A percentile compares a stretch with the other conserved stretches of the same genome.
Conservation (phyloP, 176 grass and related monocot species). For the Oryza officinalis region DNA sequence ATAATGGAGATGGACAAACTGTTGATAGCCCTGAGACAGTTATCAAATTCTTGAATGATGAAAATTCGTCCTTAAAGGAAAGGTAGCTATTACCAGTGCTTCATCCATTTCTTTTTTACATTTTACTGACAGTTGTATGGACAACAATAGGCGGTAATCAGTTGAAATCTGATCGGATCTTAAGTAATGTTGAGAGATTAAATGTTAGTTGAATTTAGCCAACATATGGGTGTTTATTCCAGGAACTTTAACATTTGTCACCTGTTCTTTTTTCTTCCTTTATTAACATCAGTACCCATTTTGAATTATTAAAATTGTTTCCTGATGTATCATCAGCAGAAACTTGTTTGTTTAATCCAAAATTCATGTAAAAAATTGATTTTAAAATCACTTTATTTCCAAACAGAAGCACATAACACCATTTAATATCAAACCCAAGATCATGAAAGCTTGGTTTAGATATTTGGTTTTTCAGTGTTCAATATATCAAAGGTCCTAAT, state of each 20-base stretch:
- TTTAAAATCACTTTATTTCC: neutral
- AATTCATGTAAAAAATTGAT: neutral
- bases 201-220: neutral
- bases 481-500: neutral
- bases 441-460: neutral
- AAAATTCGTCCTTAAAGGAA: slow-evolving; percentile 68
- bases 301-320: neutral
- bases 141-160: neutral
- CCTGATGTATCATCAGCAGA: neutral
- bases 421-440: neutral
- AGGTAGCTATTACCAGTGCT: slow-evolving; percentile 42
- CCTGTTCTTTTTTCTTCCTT: neutral
- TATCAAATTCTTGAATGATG: slow-evolving; percentile 63
- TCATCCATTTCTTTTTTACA: slow-evolving; percentile 11
- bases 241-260: neutral
- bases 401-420: neutral
- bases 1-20: slow-evolving; percentile 24
- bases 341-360: neutral
- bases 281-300: neutral
- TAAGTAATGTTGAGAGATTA: neutral
- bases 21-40: slow-evolving; percentile 35
- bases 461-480: neutral
- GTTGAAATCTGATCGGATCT: no score
- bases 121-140: neutral
- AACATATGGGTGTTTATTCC: neutral